These are phyloP conservation scores for Grosmannia huntii DNA, from an alignment of 2,329 filamentous ascomycete species.

Conservation along the genomic window DNA sequence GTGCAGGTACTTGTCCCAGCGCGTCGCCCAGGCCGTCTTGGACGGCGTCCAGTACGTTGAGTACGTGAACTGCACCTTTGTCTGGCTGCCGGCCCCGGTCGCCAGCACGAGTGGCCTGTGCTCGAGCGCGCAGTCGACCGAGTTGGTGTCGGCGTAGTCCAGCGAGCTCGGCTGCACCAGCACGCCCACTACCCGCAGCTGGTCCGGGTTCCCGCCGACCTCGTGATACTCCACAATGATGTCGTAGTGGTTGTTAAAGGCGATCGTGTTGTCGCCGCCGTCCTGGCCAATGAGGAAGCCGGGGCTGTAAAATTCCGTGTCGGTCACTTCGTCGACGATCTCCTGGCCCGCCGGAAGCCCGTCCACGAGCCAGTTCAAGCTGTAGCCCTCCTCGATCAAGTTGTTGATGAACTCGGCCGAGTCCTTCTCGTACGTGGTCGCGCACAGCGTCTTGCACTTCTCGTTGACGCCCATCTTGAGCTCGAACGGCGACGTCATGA, in stretches of 20 bases:
- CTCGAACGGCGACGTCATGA: conserved; percentile 88
- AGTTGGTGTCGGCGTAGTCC: conserved; percentile 40
- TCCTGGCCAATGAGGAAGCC: conserved; percentile 68
- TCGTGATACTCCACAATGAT: conserved; percentile 88
- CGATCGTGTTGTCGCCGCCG: conserved; percentile 33
- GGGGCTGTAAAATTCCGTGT: conserved; percentile 75
- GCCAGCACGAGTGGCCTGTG: conserved; percentile 49
- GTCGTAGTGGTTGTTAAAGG: conserved; percentile 89
- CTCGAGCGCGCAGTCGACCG: conserved; percentile 49
- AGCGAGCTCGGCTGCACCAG: conserved; percentile 72
- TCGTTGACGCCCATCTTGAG: conserved; percentile 79
- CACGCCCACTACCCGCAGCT: conserved; percentile 84
- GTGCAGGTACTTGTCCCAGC: conserved; percentile 98
- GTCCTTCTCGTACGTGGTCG: conserved; percentile 47
- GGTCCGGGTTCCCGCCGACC: conserved; percentile 49
- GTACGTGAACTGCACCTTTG: conserved; percentile 75
- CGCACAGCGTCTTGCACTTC: conserved; percentile 72
- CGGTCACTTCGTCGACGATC: conserved; percentile 62
- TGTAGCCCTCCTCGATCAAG: conserved; percentile 74
- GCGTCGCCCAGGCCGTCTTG: conserved; percentile 80
- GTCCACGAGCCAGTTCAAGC: conserved; percentile 91
- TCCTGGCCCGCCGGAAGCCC: conserved; percentile 82
- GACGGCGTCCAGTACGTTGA: conserved; percentile 82
- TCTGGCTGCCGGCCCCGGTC: conserved; percentile 39
- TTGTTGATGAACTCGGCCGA: conserved; percentile 70